Conservation (phyloP, 176 grass and related monocot genomes). For the Neostapfia colusana region DNA sequence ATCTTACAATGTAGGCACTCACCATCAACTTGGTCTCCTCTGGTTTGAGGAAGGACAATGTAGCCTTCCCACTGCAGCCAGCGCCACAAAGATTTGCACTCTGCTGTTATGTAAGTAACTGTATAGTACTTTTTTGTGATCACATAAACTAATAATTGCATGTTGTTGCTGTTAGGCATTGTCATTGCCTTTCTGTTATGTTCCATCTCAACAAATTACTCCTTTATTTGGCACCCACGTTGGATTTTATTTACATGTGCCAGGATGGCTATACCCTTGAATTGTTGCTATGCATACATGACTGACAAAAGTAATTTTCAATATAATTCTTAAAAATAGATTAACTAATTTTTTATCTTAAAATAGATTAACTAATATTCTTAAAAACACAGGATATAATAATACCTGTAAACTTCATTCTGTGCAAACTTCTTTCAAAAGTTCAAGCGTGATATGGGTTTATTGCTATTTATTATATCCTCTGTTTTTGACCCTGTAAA, state of each 20-base stretch:
- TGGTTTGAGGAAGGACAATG: conserved; percentile 50
- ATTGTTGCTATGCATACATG: not conserved
- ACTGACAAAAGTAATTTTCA: not conserved
- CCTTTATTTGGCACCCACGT: not conserved
- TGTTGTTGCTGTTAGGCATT: not conserved
- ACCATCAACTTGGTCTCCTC: conserved; percentile 38
- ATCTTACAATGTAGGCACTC: conserved; percentile 40
- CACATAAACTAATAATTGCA: not conserved
- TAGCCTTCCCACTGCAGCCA: conserved; percentile 42
- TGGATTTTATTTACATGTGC: not conserved
- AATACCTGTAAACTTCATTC: no score
- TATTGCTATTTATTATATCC: conserved; percentile 4
- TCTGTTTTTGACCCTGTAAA: not conserved
- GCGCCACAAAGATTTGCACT: conserved; percentile 37
- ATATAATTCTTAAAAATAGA: not conserved
- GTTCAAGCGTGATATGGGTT: not conserved
- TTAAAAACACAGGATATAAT: no score
- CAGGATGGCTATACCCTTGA: not conserved
- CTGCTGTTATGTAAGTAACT: conserved; percentile 43
- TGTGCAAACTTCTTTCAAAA: not conserved
- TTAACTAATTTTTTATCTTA: not conserved
- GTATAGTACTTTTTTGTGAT: not conserved
- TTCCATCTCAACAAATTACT: not conserved
- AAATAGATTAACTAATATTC: not conserved
- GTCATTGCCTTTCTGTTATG: not conserved